Conservation (phyloP, 2,329 filamentous ascomycete genomes). For the Pseudopithomyces chartarum region DNA sequence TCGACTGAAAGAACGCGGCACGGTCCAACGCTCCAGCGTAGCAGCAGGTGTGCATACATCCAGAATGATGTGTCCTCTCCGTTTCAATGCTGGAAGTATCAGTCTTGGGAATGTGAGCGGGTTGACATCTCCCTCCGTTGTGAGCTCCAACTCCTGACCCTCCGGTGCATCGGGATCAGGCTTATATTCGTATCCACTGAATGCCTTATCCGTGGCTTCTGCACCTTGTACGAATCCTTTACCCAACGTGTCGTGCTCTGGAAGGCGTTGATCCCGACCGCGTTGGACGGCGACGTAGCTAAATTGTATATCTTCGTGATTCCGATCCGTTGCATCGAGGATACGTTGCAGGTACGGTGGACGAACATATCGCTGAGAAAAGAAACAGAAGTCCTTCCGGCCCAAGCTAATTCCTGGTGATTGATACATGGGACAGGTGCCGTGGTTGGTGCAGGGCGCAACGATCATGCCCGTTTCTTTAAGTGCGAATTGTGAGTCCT, state of each 20-base stretch:
- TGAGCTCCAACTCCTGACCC: constrained; percentile 20
- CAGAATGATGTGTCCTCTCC: constrained; percentile 83
- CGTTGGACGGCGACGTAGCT: constrained; percentile 87
- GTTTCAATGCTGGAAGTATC: constrained; percentile 82
- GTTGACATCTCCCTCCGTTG: constrained; percentile 44
- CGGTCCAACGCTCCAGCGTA: constrained; percentile 89
- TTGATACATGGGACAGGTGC: constrained; percentile 85
- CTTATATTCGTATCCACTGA: constrained; percentile 67
- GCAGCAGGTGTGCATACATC: constrained; percentile 89
- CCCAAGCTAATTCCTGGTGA: constrained; percentile 71
- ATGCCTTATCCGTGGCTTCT: constrained; percentile 67
- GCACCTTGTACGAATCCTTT: constrained; percentile 55
- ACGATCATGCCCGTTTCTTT: constrained; percentile 69
- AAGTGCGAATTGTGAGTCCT: constrained; percentile 37
- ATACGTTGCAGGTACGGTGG: constrained; percentile 82
- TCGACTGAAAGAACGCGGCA: constrained; percentile 79
- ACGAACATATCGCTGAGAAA: constrained; percentile 84
- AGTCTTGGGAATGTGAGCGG: constrained; percentile 76
- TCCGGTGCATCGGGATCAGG: constrained; percentile 9
- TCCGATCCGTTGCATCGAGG: constrained; percentile 69
- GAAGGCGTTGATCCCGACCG: constrained; percentile 64
- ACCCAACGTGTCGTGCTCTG: constrained; percentile 36
- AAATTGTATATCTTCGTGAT: constrained; percentile 89
- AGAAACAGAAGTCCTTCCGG: constrained; percentile 89
- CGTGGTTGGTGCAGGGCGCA: constrained; percentile 81